Conservation (phyloP, 495 filamentous ascomycete genomes). For the Penicillium waksmanii region DNA sequence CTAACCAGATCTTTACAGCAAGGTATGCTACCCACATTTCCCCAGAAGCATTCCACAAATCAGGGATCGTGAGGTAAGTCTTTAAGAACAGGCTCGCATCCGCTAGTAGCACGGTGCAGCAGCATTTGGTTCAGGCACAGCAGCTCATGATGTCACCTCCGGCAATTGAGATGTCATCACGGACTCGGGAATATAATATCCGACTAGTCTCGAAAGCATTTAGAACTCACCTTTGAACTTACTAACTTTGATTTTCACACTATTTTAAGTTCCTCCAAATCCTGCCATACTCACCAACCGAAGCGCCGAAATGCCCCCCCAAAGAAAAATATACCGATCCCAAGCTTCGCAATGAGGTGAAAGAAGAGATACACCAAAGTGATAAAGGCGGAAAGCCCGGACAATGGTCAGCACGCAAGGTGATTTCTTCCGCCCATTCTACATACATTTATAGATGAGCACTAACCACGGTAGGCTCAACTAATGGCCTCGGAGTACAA, state of each 20-base stretch:
- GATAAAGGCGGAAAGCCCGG: conserved; percentile 54
- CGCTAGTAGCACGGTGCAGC: no score
- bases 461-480: conserved; percentile 38
- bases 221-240: no score
- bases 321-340: conserved; percentile 54
- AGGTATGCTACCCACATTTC: background rate
- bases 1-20: background rate
- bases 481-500: conserved; percentile 57
- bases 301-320: conserved; percentile 41
- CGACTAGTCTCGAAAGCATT: background rate
- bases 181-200: background rate
- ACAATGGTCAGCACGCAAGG: conserved; percentile 56
- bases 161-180: background rate
- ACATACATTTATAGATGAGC: background rate
- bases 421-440: conserved; percentile 5
- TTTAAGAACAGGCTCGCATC: no score
- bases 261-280: no score
- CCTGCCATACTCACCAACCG: background rate
- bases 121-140: no score
- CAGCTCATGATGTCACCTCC: conserved; percentile 1
- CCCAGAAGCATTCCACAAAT: background rate
- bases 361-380: conserved; percentile 48
- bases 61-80: background rate
- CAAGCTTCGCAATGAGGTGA: conserved; percentile 50
- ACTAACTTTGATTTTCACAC: no score